phyloP scores from a whole-genome alignment of 2,329 filamentous ascomycete genomes.

The Phaeosphaeriaceae sp. region DNA sequence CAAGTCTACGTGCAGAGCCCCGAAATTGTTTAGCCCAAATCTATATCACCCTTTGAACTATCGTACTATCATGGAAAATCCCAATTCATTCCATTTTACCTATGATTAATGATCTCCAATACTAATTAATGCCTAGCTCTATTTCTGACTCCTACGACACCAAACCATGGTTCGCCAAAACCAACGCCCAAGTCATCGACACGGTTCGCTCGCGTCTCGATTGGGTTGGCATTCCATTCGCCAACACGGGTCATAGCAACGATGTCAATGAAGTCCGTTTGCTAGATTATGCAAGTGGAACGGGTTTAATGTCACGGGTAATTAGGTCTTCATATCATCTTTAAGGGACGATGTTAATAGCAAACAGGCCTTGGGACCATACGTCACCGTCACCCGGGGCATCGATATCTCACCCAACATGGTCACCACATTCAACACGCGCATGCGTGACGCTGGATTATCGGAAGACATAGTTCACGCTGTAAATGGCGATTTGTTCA shows the following conservation, averaged over 20 bases:
- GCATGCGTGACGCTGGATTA: conserved; percentile 49
- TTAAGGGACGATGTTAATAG: background rate
- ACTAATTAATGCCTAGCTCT: conserved; percentile 39
- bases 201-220: conserved; percentile 61
- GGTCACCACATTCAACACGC: conserved; percentile 70
- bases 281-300: conserved; percentile 79
- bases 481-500: conserved; percentile 46
- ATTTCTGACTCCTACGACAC: conserved; percentile 63
- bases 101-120: too few species aligned
- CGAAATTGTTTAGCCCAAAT: too few species aligned
- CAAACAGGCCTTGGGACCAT: conserved; percentile 64
- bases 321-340: conserved; percentile 28
- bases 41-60: too few species aligned
- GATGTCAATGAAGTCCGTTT: conserved; percentile 55
- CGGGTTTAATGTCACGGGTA: conserved; percentile 70
- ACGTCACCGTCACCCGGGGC: conserved; percentile 67
- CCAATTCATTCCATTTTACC: too few species aligned
- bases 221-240: conserved; percentile 69
- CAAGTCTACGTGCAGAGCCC: too few species aligned
- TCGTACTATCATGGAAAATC: too few species aligned
- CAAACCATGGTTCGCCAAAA: conserved; percentile 59
- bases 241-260: conserved; percentile 39
- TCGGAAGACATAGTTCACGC: conserved; percentile 27
- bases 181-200: conserved; percentile 60
- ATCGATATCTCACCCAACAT: conserved; percentile 76